Conservation (phyloP, 208 protist genomes). For the Trichomonas vaginalis region DNA sequence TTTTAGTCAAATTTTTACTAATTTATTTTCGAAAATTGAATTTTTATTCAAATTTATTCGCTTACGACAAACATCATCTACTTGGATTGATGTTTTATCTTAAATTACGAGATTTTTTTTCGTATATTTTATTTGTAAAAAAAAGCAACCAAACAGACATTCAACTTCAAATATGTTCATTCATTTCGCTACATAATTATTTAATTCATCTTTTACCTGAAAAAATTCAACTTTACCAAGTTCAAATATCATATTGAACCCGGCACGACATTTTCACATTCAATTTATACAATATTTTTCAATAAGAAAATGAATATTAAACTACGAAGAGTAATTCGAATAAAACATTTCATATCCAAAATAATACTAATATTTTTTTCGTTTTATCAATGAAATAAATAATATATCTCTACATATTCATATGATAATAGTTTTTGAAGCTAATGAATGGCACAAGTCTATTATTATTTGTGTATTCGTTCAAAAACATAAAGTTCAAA, state of each 20-base stretch:
- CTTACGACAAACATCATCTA: neutral
- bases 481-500: neutral
- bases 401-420: neutral
- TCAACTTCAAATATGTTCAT: too few species aligned
- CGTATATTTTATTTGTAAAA: too few species aligned
- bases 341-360: neutral
- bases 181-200: too few species aligned
- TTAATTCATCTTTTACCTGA: too few species aligned
- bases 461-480: neutral
- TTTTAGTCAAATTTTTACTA: neutral
- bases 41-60: neutral
- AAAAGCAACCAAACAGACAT: too few species aligned
- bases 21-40: neutral
- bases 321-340: neutral
- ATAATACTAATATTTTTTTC: neutral
- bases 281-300: too few species aligned
- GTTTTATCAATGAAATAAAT: neutral
- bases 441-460: neutral
- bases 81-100: too few species aligned
- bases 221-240: too few species aligned
- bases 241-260: too few species aligned
- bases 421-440: neutral
- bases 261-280: too few species aligned
- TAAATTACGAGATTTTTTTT: too few species aligned
- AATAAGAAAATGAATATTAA: too few species aligned